Conservation (phyloP, 2,329 filamentous ascomycete species). For the Aspergillus phoenicis region DNA sequence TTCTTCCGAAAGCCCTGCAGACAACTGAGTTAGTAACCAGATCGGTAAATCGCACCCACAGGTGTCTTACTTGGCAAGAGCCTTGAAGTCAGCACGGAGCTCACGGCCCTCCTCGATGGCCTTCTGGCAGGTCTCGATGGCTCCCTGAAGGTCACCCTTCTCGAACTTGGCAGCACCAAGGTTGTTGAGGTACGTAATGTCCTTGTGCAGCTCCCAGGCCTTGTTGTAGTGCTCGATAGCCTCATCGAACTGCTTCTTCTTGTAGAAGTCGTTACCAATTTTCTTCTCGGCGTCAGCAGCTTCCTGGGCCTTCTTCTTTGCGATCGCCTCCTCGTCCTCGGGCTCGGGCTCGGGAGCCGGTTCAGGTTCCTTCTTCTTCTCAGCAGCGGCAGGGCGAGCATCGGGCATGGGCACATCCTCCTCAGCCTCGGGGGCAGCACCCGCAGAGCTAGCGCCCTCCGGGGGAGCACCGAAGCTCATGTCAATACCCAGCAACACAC, state of each 20-base stretch:
- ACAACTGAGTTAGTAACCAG: conserved; percentile 16
- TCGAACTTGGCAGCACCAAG: conserved; percentile 91
- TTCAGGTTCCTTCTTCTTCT: conserved; percentile 60
- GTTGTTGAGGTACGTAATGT: conserved; percentile 98
- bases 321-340: conserved; percentile 78
- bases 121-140: conserved; percentile 82
- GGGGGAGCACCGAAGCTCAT: conserved; percentile 70
- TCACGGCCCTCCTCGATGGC: conserved; percentile 88
- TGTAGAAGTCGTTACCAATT: conserved; percentile 91
- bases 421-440: conserved; percentile 54
- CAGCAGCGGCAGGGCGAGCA: conserved; percentile 52
- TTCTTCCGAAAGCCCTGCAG: conserved; percentile 77
- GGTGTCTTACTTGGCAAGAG: conserved; percentile 76
- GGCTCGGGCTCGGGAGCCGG: conserved; percentile 62
- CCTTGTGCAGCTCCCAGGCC: conserved; percentile 92
- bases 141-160: conserved; percentile 88
- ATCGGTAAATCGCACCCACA: neutral
- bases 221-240: conserved; percentile 93
- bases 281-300: conserved; percentile 94
- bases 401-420: conserved; percentile 82
- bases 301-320: conserved; percentile 87
- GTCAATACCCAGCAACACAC: conserved; percentile 89
- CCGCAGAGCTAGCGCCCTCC: conserved; percentile 47
- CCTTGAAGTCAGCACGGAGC: conserved; percentile 94
- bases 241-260: conserved; percentile 95